A percentile compares a stretch with the other conserved stretches of the same genome.
Evolutionary conservation across 2,329 filamentous ascomycete genomes (phyloP).

Genomic region (Ophiosphaerella herpotricha): DNA sequence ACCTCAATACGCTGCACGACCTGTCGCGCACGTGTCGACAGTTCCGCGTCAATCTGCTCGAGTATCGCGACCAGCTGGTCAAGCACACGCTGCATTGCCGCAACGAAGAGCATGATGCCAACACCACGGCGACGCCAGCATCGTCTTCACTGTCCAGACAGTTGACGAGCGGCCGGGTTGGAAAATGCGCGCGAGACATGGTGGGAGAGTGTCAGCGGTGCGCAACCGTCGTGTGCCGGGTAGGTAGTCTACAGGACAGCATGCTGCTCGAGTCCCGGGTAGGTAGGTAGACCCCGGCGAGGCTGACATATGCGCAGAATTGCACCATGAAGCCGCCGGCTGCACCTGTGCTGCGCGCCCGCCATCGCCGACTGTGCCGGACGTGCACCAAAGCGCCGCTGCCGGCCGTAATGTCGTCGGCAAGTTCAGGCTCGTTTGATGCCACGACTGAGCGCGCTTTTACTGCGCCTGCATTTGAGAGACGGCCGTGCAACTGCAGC

Average conservation of each 20-base stretch:
- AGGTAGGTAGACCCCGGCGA: too few species aligned
- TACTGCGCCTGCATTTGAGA: constrained; percentile 56
- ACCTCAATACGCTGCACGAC: constrained; percentile 84
- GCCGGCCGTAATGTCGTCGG: constrained; percentile 50
- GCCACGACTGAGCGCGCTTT: constrained; percentile 32
- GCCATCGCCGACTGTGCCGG: constrained; percentile 80
- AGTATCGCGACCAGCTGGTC: constrained; percentile 75
- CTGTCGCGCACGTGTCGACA: constrained; percentile 82
- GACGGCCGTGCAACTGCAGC: constrained; percentile 62
- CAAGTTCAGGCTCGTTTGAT: constrained; percentile 18
- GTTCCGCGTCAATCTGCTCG: constrained; percentile 76
- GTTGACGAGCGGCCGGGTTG: constrained; percentile 68
- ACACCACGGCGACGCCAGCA: constrained; percentile 58
- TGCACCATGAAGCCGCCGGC: constrained; percentile 85
- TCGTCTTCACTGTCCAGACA: constrained; percentile 15
- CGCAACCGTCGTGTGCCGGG: constrained; percentile 77
- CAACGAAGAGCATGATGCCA: constrained; percentile 64
- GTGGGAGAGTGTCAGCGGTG: constrained; percentile 83
- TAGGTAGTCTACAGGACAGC: constrained; percentile 51
- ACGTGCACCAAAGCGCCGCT: constrained; percentile 76
- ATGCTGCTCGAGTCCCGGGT: not conserved
- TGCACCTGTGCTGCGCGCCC: constrained; percentile 66
- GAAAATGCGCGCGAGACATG: constrained; percentile 83
- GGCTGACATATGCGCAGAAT: constrained; percentile 64
- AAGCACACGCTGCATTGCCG: constrained; percentile 77